These are phyloP conservation scores for Trichophyton simii DNA, from an alignment of 2,329 filamentous ascomycete genomes.

Conservation along the genomic window DNA sequence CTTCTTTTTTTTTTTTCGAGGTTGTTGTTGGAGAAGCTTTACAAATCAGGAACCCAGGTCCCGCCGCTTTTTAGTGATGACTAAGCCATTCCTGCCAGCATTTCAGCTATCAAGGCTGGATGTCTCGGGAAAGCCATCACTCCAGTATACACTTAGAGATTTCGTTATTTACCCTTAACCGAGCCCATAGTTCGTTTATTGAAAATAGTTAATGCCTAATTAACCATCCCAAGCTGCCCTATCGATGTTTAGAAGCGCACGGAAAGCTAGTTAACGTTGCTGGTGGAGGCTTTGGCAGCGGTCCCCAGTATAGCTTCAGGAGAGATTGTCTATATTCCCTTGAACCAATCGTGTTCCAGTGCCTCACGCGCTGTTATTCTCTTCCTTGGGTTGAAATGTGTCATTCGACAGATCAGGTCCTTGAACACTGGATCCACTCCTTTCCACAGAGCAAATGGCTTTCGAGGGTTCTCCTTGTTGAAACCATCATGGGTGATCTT, in stretches of 20 bases:
- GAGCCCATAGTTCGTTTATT: no score
- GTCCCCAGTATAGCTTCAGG: neutral
- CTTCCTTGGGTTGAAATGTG: slow-evolving; percentile 21
- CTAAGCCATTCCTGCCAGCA: no score
- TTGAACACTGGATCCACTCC: slow-evolving; percentile 23
- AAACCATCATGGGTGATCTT: slow-evolving; percentile 30
- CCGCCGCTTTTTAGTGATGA: no score
- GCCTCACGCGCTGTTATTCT: slow-evolving; percentile 20
- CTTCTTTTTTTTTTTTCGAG: neutral
- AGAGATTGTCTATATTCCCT: neutral
- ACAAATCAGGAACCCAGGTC: no score
- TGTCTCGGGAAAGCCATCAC: no score
- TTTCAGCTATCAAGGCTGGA: no score
- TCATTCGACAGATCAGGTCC: slow-evolving; percentile 21
- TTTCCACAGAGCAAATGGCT: slow-evolving; percentile 33
- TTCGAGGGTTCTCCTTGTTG: slow-evolving; percentile 29
- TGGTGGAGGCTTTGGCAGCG: neutral
- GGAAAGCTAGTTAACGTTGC: neutral
- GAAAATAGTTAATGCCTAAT: no score
- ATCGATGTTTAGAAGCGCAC: neutral
- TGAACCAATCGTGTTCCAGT: slow-evolving; percentile 22
- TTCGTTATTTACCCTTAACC: no score
- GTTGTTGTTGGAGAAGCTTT: no score
- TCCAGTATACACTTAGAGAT: no score
- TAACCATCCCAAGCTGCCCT: no score